Base-by-base conservation (phyloP, 345 rosid genomes). In the Populus alba region DNA sequence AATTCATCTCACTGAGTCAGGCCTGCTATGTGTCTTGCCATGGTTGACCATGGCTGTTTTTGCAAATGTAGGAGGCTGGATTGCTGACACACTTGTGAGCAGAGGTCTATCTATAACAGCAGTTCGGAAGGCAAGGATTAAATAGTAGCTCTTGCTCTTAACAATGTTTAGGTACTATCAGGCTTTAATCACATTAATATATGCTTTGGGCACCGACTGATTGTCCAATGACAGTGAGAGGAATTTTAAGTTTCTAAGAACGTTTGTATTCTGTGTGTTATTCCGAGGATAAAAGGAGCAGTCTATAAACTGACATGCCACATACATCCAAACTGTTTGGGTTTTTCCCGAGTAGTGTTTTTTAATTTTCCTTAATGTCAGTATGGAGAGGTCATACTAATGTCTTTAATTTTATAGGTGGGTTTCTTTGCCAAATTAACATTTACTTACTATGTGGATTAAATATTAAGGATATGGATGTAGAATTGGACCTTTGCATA, bases 51-150 rank as follows among this genome's bases (percentile, higher is more conserved):
- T 93, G 99, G 99, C 99, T 73, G 72, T 86, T 73, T 91, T 92
- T 79, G 98, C 98, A 65, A 93, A 95, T 83, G 41, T 93, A 75
- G 99, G 98, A 83, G 99, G 99, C 57, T 95, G 99, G 99, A 95
- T 95, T 62, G 99, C 99, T 8, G 99, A 95, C 86, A 92, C 97
- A 73, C 96, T 95, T 15, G 97, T 95, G 73, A 91, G 97, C 91
- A 89, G 77, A 85, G 99, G 99, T 69, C 67, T 95, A 82, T 95
- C 99, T 73, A 90, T 95, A 81, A 95, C 99, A 35, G 38, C 90
- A 72, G 99, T 95, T 86, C 87, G 99, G 29, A 95, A 95, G 99
- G 99, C 84, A 92, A 91, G 92, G 37, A 75, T 47, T 31, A 75
- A 67, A 68, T 37, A 37, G 37, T 70, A n/a, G n/a, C 39, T 61